A percentile compares a stretch with the other conserved stretches of the same genome.
phyloP scores from a whole-genome alignment of 1,284 basidiomycete genomes.

The Malassezia furfur region DNA sequence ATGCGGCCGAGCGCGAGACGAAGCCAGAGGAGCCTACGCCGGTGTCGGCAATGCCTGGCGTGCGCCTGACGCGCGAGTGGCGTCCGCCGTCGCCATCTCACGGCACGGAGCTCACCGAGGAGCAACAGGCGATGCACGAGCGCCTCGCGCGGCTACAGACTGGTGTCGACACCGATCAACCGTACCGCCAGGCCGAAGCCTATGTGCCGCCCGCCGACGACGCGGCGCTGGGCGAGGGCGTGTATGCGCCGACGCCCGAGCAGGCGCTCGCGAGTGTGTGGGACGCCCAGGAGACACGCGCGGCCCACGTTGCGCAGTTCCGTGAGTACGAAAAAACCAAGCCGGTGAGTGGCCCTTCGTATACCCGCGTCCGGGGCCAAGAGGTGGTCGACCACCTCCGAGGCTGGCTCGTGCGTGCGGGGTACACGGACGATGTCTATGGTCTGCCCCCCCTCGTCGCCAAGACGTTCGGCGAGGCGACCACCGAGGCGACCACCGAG shows the following conservation, averaged over 20 bases:
- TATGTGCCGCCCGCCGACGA: slow-evolving; percentile 10
- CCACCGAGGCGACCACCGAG: not conserved
- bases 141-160: slow-evolving; percentile 7
- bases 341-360: slow-evolving; percentile 2
- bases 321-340: not conserved
- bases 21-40: not conserved
- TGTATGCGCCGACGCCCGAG: slow-evolving; percentile 12
- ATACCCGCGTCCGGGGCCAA: slow-evolving; percentile 13
- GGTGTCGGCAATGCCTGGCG: not conserved
- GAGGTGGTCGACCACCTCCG: slow-evolving; percentile 10
- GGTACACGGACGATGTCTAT: slow-evolving; percentile 15
- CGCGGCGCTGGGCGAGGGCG: slow-evolving; percentile 11
- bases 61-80: slow-evolving; percentile 2
- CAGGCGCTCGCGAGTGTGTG: slow-evolving; percentile 13
- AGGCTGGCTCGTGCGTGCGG: slow-evolving; percentile 17
- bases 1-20: not conserved
- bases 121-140: slow-evolving; percentile 16
- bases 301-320: slow-evolving; percentile 1
- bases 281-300: slow-evolving; percentile 11
- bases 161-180: slow-evolving; percentile 2
- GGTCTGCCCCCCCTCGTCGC: slow-evolving; percentile 12
- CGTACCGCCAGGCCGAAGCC: slow-evolving; percentile 9
- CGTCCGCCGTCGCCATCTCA: slow-evolving; percentile 13
- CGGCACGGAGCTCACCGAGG: not conserved
- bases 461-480: slow-evolving; percentile 15